Percentiles rank a stretch among this genome's conserved stretches.
phyloP scores from a whole-genome alignment of 306 rosid species.

The Hippophae tibetana region DNA sequence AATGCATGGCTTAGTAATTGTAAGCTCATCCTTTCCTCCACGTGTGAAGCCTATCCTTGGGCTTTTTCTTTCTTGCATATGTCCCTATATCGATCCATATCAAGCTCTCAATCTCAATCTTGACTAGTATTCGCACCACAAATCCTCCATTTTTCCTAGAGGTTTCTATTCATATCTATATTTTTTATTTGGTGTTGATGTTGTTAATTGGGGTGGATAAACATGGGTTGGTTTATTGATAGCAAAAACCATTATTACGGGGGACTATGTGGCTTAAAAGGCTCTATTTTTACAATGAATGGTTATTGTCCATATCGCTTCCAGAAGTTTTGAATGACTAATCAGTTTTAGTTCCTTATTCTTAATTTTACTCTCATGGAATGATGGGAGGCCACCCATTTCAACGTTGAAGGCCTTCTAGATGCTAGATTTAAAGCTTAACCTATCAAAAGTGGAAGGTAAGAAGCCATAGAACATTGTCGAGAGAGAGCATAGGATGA shows the following conservation, averaged over 20 bases:
- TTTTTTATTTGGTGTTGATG: not conserved
- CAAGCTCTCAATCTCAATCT: not conserved
- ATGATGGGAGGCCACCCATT: not conserved
- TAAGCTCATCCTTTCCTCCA: no score
- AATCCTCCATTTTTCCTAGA: not conserved
- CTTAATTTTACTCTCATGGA: not conserved
- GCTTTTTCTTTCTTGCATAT: no score
- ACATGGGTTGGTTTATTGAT: not conserved
- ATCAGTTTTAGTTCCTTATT: not conserved
- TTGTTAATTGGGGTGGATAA: not conserved
- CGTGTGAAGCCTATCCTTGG: no score
- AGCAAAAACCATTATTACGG: not conserved
- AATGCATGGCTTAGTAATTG: no score
- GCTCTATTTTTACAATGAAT: not conserved
- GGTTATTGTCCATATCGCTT: not conserved
- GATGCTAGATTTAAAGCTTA: not conserved
- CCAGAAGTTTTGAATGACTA: not conserved
- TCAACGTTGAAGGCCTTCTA: not conserved
- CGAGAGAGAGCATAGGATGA: not conserved
- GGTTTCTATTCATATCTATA: not conserved
- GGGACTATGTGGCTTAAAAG: not conserved
- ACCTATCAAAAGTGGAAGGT: not conserved
- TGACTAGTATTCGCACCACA: not conserved
- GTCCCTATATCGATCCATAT: not conserved
- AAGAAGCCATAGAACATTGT: not conserved